A percentile compares a stretch with the other conserved stretches of the same genome.
phyloP scores from a whole-genome alignment of 1,284 basidiomycete genomes.

The Microbotryum scabiosae region DNA sequence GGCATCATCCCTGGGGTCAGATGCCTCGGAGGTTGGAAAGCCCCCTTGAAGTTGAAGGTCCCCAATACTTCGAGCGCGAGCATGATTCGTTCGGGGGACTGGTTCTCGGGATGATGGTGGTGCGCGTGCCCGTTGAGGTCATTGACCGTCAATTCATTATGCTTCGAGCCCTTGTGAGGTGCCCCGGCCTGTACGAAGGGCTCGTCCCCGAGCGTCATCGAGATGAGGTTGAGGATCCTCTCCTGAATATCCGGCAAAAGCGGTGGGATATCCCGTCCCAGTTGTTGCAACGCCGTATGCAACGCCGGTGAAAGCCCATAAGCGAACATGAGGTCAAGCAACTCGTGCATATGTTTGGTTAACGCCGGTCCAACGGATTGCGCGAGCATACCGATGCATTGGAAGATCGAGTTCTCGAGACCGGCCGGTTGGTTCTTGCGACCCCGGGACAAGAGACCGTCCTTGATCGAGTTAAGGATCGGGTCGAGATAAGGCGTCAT shows the following conservation, averaged over 20 bases:
- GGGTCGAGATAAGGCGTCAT: constrained; percentile 95
- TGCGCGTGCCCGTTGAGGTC: constrained; percentile 18
- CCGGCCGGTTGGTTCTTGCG: constrained; percentile 79
- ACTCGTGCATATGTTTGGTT: constrained; percentile 90
- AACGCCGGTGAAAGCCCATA: constrained; percentile 88
- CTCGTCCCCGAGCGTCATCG: constrained; percentile 68
- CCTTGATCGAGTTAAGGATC: constrained; percentile 83
- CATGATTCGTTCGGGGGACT: constrained; percentile 46
- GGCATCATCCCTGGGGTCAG: constrained; percentile 1
- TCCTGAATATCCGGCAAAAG: constrained; percentile 90
- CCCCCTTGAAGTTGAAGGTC: constrained; percentile 88
- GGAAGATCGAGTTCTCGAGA: constrained; percentile 85
- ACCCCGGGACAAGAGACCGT: constrained; percentile 71
- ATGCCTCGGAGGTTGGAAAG: constrained; percentile 25
- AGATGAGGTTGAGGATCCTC: constrained; percentile 74
- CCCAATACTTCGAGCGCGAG: constrained; percentile 83
- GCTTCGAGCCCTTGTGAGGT: constrained; percentile 33
- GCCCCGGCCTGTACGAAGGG: constrained; percentile 78
- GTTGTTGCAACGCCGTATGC: constrained; percentile 72
- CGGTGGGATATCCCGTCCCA: constrained; percentile 82
- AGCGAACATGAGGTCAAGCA: constrained; percentile 92
- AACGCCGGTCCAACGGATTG: constrained; percentile 91
- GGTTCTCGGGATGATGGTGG: constrained; percentile 44
- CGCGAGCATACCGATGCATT: constrained; percentile 94
- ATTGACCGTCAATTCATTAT: constrained; percentile 45